Evolutionary conservation across 2,329 filamentous ascomycete species (phyloP), one percentile per base, ranked within the genome.

Genomic region (Clarireedia monteithiana): DNA sequence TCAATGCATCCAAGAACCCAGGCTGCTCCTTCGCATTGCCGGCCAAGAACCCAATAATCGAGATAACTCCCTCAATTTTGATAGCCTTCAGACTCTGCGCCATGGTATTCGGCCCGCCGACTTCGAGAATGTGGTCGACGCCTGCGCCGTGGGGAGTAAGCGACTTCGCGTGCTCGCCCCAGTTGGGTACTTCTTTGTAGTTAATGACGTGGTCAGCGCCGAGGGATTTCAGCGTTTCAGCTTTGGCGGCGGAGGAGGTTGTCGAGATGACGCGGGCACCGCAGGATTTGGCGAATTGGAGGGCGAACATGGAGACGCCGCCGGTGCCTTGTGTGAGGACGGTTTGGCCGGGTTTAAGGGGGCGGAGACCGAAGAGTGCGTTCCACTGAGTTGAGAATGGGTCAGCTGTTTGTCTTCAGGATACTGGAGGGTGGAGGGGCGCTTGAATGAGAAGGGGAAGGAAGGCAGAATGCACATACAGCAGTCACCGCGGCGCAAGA

Each of bases 401-500:
- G 42, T 23, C 9, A 20, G n/a, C 7, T 20, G 7, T 10, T 45
- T 24, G 23, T 24, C n/a, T 45, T 45, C n/a, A 17, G 38, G 12
- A 40, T 40, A 14, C 12, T 15, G 38, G 10, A 40, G 10, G 14
- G 17, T n/a, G 17, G 36, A 38, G 36, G 10, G 42, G 10, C 6
- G 17, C 4, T 20, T 5, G 23, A 6, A 45, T 23, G 20, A 17
- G 20, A 45, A 30, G 9, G 2, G 7, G 27, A 30, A 9, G 6
- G 27, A 6, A 30, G 27, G 27, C 3, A 10, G 27, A 20, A 30
- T 30, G 27, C 6, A 45, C 42, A 20, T 12, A 45, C 42, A 1
- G 78, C 77, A 0, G 79, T 81, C 10, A 82, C 57, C 1, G 72
- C 78, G 0, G 80, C 79, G 58, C 78, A 81, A 2, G 73, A 66